phyloP scores from a whole-genome alignment of 805 yeast genomes.

The Candida boleticola region DNA sequence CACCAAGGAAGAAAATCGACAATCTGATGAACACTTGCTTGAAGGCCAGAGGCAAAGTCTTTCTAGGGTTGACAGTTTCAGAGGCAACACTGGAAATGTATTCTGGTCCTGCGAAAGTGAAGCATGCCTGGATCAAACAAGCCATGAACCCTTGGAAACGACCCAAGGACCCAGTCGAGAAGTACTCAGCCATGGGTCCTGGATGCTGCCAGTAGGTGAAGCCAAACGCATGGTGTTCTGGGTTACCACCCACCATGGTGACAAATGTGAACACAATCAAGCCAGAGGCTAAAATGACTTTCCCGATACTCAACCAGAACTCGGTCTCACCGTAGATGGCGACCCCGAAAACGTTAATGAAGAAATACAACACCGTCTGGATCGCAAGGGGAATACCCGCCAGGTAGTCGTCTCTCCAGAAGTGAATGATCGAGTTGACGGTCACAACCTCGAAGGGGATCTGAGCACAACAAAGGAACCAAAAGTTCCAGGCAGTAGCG shows the following conservation, averaged over 20 bases:
- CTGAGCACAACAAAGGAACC: constrained; percentile 70
- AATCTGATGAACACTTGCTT: constrained; percentile 71
- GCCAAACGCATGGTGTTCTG: constrained; percentile 55
- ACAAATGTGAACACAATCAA: constrained; percentile 71
- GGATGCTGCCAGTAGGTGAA: constrained; percentile 44
- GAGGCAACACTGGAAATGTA: constrained; percentile 84
- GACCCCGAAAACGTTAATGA: constrained; percentile 72
- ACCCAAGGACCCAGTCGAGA: constrained; percentile 52
- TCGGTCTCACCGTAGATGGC: constrained; percentile 77
- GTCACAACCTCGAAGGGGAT: constrained; percentile 85
- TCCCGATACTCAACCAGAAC: constrained; percentile 68
- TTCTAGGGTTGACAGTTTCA: constrained; percentile 70
- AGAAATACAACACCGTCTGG: constrained; percentile 60
- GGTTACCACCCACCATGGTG: constrained; percentile 88
- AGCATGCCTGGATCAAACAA: constrained; percentile 68
- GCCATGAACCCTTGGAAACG: constrained; percentile 70
- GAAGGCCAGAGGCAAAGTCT: constrained; percentile 74
- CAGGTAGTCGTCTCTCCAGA: constrained; percentile 74
- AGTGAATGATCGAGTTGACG: constrained; percentile 74
- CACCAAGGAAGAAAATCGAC: constrained; percentile 65
- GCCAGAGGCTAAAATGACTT: constrained; percentile 73
- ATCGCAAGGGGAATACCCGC: constrained; percentile 69
- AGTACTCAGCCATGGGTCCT: constrained; percentile 33
- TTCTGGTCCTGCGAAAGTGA: constrained; percentile 86
- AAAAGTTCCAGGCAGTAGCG: constrained; percentile 78